These are phyloP conservation scores for Saturnispora besseyi DNA, from an alignment of 805 yeast genomes.

Conservation along the genomic window DNA sequence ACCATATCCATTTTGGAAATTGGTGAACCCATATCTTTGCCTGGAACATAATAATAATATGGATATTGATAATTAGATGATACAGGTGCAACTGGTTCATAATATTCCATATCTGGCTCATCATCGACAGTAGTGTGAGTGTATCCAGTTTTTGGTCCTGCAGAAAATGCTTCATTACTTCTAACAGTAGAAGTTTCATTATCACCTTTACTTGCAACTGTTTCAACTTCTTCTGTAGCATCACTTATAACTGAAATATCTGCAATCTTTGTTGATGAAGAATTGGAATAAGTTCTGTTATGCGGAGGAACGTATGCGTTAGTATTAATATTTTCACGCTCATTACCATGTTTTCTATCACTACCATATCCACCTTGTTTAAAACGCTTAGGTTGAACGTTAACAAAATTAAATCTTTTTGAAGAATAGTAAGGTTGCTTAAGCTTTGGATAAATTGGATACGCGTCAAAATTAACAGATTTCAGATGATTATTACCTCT, in stretches of 20 bases:
- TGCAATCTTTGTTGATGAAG: neutral
- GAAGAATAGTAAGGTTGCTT: neutral
- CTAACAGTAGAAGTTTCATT: slow-evolving; percentile 19
- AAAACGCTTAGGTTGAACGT: neutral
- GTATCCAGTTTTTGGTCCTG: slow-evolving; percentile 23
- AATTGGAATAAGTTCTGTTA: neutral
- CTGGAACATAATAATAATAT: slow-evolving; percentile 24
- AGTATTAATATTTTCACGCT: neutral
- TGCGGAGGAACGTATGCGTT: neutral
- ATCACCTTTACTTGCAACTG: slow-evolving; percentile 14
- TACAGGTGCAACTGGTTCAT: neutral
- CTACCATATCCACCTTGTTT: slow-evolving; percentile 7
- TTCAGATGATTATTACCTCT: neutral
- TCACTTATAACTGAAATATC: neutral
- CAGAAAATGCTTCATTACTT: slow-evolving; percentile 22
- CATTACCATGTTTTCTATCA: neutral
- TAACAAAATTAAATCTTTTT: slow-evolving; percentile 1
- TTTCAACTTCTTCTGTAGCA: slow-evolving; percentile 10
- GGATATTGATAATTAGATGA: slow-evolving; percentile 19
- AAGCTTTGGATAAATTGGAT: neutral
- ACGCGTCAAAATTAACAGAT: slow-evolving; percentile 8
- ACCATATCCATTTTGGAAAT: slow-evolving; percentile 5
- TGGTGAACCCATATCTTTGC: slow-evolving; percentile 17
- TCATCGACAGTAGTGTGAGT: slow-evolving; percentile 24
- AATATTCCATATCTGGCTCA: slow-evolving; percentile 13